Base-by-base conservation (phyloP, 1,284 basidiomycete species). In the Austroboletus rostrupii region DNA sequence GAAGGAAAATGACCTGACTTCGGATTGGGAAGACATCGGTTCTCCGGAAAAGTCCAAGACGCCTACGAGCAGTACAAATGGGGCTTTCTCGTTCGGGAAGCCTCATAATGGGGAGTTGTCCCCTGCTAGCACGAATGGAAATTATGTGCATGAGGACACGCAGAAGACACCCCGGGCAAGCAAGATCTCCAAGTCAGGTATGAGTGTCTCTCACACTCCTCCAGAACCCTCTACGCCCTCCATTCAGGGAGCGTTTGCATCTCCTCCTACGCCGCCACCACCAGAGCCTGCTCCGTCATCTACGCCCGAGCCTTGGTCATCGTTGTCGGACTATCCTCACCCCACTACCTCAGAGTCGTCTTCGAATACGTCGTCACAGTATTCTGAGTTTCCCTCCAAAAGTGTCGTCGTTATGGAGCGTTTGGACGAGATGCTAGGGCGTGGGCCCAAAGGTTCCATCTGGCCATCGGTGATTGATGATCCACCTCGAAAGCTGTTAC, bases 401-500 rank as follows among this genome's bases (percentile, higher is more conserved):
- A 68, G 73, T n/a, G 63, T 64, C 20, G 62, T 72, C 46, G 70
- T 90, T 38, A 72, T 90, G 52, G 81, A 87, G 50, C 76, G 80
- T 16, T 72, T 90, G 37, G 85, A 89, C 41, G 83, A 87, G 62
- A 81, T 78, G 59, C 72, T 81, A 40, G 80, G 72, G 47, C 82
- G 77, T 55, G 82, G 75, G 33, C 80, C 78, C 40, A 80, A 78
- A 59, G 80, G 80, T 63, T 76, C 81, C 0, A 70, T 77, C 53
- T 80, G 81, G 75, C 76, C 83, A 12, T 75, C 79, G 38, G 77
- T 79, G 29, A 75, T 95, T 43, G 91, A 93, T 54, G 84, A 91
- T 56, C 92, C 94, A 48, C 92, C 94, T 17, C 79, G 96, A 38
- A 92, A 88, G 64, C 72, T 98, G 21, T 71, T 97, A 16, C 73